These are phyloP conservation scores for Leccinum ochraceum DNA, from an alignment of 768 basidiomycete species.

Conservation along the genomic window DNA sequence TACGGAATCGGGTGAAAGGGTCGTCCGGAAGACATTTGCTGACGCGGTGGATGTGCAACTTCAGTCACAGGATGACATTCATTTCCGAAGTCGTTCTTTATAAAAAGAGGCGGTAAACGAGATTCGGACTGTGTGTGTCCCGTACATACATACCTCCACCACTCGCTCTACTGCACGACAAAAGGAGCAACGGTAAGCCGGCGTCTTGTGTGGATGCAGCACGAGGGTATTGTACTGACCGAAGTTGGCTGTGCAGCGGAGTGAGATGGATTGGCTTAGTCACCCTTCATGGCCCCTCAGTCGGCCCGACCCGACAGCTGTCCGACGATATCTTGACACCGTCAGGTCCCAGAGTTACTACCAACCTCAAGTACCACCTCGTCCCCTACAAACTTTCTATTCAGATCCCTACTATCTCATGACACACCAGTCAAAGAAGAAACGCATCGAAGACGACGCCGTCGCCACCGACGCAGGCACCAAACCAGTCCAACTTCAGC, in stretches of 20 bases:
- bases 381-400: slow-evolving; percentile 26
- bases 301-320: slow-evolving; percentile 38
- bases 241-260: slow-evolving; percentile 25
- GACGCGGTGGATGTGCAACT: slow-evolving; percentile 13
- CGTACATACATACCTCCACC: slow-evolving; percentile 20
- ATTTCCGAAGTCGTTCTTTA: slow-evolving; percentile 34
- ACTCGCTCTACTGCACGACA: slow-evolving; percentile 9
- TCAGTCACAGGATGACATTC: slow-evolving; percentile 35
- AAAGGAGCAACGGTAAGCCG: slow-evolving; percentile 19
- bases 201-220: slow-evolving; percentile 16
- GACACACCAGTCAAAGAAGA: slow-evolving; percentile 72
- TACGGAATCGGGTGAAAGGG: slow-evolving; percentile 36
- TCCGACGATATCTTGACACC: slow-evolving; percentile 36
- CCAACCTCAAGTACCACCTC: slow-evolving; percentile 17
- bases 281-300: slow-evolving; percentile 24
- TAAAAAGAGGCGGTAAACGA: slow-evolving; percentile 29
- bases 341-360: slow-evolving; percentile 23
- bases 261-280: slow-evolving; percentile 35
- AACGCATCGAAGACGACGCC: slow-evolving; percentile 62
- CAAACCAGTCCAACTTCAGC: slow-evolving; percentile 77
- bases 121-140: slow-evolving; percentile 12
- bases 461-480: slow-evolving; percentile 52
- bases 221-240: slow-evolving; percentile 22
- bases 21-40: slow-evolving; percentile 29
- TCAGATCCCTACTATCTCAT: slow-evolving; percentile 50